Evolutionary conservation across 1,284 basidiomycete genomes (phyloP), one percentile per base, ranked within the genome.

Genomic region (Ceratobasidium papillatum): DNA sequence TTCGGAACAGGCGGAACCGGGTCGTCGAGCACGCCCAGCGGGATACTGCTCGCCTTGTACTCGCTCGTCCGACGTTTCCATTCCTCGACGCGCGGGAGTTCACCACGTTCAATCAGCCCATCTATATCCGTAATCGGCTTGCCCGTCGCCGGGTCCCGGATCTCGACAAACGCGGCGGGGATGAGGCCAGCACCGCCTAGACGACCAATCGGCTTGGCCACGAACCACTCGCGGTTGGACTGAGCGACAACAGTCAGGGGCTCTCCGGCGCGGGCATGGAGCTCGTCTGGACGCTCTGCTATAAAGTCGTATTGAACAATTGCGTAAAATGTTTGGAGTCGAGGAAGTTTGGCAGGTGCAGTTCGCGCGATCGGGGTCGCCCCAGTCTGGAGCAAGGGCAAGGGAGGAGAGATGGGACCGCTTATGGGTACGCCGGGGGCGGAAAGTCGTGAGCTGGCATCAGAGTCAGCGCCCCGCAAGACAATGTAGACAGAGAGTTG

Each of bases 51-150:
- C 78, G 95, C 94, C 84, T 98, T 99, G 86, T 99, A 99, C 78
- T 89, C 93, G 74, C 96, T 90, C 84, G 98, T 95, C 69, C 94
- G 93, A 80, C 91, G 91, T 82, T 99, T 99, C 98, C 98, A 99
- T 78, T 99, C 96, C 81, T 99, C 97, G 14, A 99, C 96, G 78
- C 91, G 92, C 27, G 98, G 98, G 14, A 99, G 87, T 75, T 93
- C 91, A 25, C 94, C 94, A 32, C 88, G 87, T 79, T 94, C 90
- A 82, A 98, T 95, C 76, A 98, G 86, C 27, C 88, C 86, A 32
- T 90, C 88, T 5, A 97, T 87, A 77, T 86, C 80, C 17, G 79
- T 69, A 38, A 95, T 85, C 27, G 94, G 85, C 76, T 88, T 85
- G 58, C 92, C 95, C 2, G 96, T 95, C 7, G 89, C 85, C 25